Conservation (phyloP, 1,284 basidiomycete species). For the Porogramme epimiltina region DNA sequence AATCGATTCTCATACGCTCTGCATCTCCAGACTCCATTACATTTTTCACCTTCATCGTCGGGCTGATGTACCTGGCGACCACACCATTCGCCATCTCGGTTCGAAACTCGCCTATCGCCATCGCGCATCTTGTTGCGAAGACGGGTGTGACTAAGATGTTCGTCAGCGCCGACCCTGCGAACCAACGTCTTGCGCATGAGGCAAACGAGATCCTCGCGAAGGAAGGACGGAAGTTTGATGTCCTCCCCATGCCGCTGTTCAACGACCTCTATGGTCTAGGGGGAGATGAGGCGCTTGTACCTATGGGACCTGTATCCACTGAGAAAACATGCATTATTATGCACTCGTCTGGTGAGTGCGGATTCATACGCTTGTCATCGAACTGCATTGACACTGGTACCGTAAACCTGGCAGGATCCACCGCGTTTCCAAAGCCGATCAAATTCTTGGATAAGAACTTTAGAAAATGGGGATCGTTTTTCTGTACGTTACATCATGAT, state of each 20-base stretch:
- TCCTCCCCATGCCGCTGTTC: conserved; percentile 22
- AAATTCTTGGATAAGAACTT: conserved; percentile 12
- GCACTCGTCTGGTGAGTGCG: conserved; percentile 35
- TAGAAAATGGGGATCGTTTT: conserved; percentile 13
- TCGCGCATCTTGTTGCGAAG: conserved; percentile 37
- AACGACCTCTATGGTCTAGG: conserved; percentile 10
- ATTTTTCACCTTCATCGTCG: conserved; percentile 28
- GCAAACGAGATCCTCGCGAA: conserved; percentile 12
- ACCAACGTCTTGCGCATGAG: conserved; percentile 17
- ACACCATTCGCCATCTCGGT: conserved; percentile 40
- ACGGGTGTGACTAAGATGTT: conserved; percentile 30
- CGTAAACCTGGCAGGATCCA: conserved; percentile 25
- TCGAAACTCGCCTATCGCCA: conserved; percentile 39
- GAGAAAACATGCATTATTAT: conserved; percentile 29
- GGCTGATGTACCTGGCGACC: conserved; percentile 30
- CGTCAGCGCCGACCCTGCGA: conserved; percentile 25
- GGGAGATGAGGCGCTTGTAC: conserved; percentile 20
- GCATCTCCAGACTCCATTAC: conserved; percentile 31
- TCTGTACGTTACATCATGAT: conserved; percentile 5
- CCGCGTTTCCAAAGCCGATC: conserved; percentile 33
- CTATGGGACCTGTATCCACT: conserved; percentile 3
- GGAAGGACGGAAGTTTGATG: conserved; percentile 11
- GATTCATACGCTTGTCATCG: background rate
- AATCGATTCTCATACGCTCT: background rate
- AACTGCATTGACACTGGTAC: background rate